phyloP scores from a whole-genome alignment of 169 alveolate species.

The Plasmodium reichenowi region DNA sequence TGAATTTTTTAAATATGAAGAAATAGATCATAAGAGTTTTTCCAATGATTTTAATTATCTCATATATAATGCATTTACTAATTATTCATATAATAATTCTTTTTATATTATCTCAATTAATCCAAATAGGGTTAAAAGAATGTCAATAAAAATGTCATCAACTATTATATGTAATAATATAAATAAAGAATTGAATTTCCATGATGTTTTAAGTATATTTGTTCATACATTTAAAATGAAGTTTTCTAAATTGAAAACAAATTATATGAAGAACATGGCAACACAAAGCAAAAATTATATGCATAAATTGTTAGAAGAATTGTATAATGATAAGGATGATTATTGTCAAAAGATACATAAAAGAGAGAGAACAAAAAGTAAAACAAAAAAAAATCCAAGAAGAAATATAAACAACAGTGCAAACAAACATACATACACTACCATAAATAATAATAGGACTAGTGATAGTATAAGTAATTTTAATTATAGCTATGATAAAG shows the following conservation, averaged over 20 bases:
- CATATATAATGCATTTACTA: slow-evolving; percentile 32
- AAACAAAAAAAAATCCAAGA: background rate
- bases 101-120: slow-evolving; percentile 58
- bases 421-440: too few relatives aligned
- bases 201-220: slow-evolving; percentile 51
- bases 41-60: slow-evolving; percentile 27
- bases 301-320: slow-evolving; percentile 5
- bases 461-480: background rate
- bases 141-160: slow-evolving; percentile 29
- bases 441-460: too few relatives aligned
- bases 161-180: slow-evolving; percentile 49
- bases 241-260: slow-evolving; percentile 23
- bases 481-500: too few relatives aligned
- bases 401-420: background rate
- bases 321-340: slow-evolving; percentile 2
- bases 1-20: slow-evolving; percentile 9
- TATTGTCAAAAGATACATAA: background rate
- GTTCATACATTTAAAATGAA: slow-evolving; percentile 32
- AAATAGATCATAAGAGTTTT: slow-evolving; percentile 29
- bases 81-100: slow-evolving; percentile 31
- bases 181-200: background rate
- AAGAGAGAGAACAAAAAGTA: slow-evolving; percentile 7
- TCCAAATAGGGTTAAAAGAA: slow-evolving; percentile 31
- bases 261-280: slow-evolving; percentile 9
- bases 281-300: slow-evolving; percentile 14